Conservation (phyloP, 441 rosid genomes). For the Pelargonium cotyledonis region DNA sequence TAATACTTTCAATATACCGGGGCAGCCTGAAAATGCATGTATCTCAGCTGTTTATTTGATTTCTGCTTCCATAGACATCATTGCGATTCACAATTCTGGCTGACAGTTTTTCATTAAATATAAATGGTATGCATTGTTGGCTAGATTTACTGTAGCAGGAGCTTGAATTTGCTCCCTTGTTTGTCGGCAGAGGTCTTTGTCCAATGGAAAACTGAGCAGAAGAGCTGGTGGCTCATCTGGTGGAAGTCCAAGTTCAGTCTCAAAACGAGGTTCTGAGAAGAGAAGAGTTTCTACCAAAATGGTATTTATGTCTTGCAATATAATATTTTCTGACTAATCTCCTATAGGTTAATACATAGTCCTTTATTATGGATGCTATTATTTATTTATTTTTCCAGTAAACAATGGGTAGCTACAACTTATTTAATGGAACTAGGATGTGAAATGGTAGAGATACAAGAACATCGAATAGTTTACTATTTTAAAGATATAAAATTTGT, state of each 20-base stretch:
- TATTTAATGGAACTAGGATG: background rate
- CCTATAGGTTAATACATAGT: background rate
- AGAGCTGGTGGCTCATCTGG: constrained; percentile 42
- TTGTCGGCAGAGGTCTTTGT: constrained; percentile 36
- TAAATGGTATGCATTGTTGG: background rate
- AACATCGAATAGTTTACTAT: background rate
- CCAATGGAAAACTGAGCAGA: constrained; percentile 40
- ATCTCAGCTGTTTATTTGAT: background rate
- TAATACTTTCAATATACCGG: background rate
- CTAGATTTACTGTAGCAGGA: background rate
- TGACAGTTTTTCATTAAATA: background rate
- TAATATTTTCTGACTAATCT: background rate
- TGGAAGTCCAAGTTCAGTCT: constrained; percentile 33
- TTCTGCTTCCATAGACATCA: background rate
- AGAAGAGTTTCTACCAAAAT: constrained; percentile 26
- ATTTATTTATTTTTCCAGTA: background rate
- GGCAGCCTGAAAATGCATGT: background rate
- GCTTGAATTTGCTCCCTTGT: constrained; percentile 18
- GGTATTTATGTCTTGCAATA: constrained; percentile 24
- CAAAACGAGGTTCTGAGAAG: constrained; percentile 47
- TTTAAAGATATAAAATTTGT: too few relatives aligned
- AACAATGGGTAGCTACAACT: background rate
- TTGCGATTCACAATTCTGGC: background rate
- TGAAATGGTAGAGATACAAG: background rate
- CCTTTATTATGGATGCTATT: background rate